These are phyloP conservation scores for Metrosideros polymorpha DNA, from an alignment of 441 rosid genomes.

Conservation along the genomic window DNA sequence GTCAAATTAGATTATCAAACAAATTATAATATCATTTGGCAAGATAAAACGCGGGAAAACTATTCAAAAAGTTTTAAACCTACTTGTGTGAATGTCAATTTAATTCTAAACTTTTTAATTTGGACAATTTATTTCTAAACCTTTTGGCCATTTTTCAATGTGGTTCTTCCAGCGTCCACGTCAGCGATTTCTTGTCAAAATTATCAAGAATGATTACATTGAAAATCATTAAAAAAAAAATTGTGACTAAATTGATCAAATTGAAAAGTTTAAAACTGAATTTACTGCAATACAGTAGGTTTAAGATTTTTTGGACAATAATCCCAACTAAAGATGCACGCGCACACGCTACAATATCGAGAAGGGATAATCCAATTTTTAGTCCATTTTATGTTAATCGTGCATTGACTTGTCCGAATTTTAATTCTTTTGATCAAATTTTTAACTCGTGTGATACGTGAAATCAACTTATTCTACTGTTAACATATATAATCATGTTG, in stretches of 20 bases:
- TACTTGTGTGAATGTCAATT: rapidly evolving
- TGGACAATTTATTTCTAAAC: rapidly evolving
- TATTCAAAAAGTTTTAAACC: rapidly evolving
- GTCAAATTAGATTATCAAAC: neutral
- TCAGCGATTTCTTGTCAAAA: rapidly evolving
- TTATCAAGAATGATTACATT: rapidly evolving
- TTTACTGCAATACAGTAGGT: rapidly evolving
- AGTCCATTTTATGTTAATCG: neutral
- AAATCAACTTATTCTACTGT: neutral
- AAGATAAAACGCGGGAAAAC: neutral
- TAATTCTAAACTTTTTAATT: rapidly evolving
- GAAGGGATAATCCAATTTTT: neutral
- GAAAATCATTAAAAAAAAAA: neutral
- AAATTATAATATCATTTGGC: neutral
- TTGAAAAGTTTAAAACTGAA: neutral
- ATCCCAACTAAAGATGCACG: neutral
- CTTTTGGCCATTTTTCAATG: neutral
- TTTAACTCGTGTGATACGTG: neutral
- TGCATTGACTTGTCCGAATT: neutral
- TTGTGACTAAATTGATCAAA: neutral
- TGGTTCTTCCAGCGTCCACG: rapidly evolving
- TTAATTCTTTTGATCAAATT: neutral
- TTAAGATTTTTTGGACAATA: neutral
- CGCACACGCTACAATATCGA: neutral
- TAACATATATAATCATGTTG: too few relatives aligned